These are phyloP conservation scores for Monosporascus cannonballus DNA, from an alignment of 2,329 filamentous ascomycete species.

Conservation along the genomic window DNA sequence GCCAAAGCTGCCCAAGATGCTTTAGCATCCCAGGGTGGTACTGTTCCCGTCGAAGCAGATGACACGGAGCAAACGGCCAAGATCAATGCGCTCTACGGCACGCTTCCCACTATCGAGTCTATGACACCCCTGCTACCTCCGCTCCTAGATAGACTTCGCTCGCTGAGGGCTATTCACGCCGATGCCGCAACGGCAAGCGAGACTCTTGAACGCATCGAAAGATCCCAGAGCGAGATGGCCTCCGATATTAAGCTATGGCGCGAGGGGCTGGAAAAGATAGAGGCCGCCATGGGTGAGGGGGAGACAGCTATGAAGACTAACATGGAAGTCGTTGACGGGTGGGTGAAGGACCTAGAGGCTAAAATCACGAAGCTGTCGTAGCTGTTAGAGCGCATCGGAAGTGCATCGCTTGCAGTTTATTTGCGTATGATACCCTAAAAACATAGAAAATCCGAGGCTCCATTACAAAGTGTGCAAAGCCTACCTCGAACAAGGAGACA, in stretches of 20 bases:
- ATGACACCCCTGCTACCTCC: conserved; percentile 79
- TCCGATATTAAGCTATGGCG: conserved; percentile 82
- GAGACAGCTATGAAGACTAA: conserved; percentile 70
- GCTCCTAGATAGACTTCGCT: conserved; percentile 77
- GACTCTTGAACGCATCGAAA: conserved; percentile 71
- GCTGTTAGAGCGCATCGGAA: conserved; percentile 7
- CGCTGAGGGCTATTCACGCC: conserved; percentile 76
- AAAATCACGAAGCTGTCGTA: conserved; percentile 58
- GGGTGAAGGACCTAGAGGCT: conserved; percentile 81
- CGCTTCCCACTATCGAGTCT: conserved; percentile 80
- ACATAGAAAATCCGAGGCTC: conserved; percentile 1
- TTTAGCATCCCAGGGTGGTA: conserved; percentile 39
- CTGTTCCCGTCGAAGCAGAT: conserved; percentile 33
- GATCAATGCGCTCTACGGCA: conserved; percentile 86
- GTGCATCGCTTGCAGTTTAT: conserved; percentile 9
- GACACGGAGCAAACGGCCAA: conserved; percentile 73
- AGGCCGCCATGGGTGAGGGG: conserved; percentile 65
- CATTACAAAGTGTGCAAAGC: not conserved
- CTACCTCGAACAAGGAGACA: no score
- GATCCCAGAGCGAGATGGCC: conserved; percentile 73
- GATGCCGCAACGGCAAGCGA: conserved; percentile 78
- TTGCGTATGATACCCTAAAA: conserved; percentile 30
- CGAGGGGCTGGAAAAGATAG: conserved; percentile 72
- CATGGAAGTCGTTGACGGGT: conserved; percentile 76
- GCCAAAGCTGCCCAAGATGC: conserved; percentile 58